Evolutionary conservation across 768 basidiomycete genomes (phyloP).

Genomic region (Panellus pusillus): DNA sequence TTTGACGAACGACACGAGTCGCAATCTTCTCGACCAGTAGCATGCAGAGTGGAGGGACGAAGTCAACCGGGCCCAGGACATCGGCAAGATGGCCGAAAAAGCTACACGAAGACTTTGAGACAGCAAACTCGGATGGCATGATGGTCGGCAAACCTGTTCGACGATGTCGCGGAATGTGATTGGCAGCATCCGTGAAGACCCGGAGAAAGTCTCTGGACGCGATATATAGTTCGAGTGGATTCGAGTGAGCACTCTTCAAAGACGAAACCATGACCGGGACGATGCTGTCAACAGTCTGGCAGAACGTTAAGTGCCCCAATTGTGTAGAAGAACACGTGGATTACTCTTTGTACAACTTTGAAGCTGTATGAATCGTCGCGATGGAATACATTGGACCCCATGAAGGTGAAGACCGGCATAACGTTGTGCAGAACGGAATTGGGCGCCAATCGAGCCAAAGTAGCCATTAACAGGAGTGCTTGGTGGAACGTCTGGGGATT

Average conservation of each 20-base stretch:
- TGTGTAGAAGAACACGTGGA: not conserved
- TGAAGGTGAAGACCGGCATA: slow-evolving; percentile 99
- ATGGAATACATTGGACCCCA: slow-evolving; percentile 98
- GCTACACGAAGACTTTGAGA: slow-evolving; percentile 37
- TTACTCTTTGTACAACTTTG: slow-evolving; percentile 88
- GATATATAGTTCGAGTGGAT: slow-evolving; percentile 60
- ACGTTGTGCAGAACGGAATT: slow-evolving; percentile 92
- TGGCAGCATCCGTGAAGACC: slow-evolving; percentile 91
- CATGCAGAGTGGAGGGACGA: slow-evolving; percentile 81
- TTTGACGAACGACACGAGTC: slow-evolving; percentile 67
- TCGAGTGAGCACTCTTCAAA: slow-evolving; percentile 56
- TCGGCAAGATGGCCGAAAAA: slow-evolving; percentile 89
- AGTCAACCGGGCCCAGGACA: slow-evolving; percentile 76
- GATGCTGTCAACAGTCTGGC: slow-evolving; percentile 87
- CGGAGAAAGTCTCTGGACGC: slow-evolving; percentile 79
- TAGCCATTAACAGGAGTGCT: slow-evolving; percentile 84
- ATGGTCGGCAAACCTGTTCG: slow-evolving; percentile 67
- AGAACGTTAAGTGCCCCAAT: slow-evolving; percentile 5
- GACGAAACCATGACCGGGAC: slow-evolving; percentile 91
- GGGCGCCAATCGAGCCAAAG: slow-evolving; percentile 78
- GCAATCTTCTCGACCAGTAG: slow-evolving; percentile 79
- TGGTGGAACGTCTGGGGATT: slow-evolving; percentile 97
- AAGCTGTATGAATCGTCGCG: slow-evolving; percentile 96
- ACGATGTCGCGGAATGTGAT: slow-evolving; percentile 90
- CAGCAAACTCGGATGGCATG: not conserved